Percentiles rank a stretch among this genome's conserved stretches.
Evolutionary conservation across 1,284 basidiomycete genomes (phyloP).

Genomic region (Heterobasidion occidentale): DNA sequence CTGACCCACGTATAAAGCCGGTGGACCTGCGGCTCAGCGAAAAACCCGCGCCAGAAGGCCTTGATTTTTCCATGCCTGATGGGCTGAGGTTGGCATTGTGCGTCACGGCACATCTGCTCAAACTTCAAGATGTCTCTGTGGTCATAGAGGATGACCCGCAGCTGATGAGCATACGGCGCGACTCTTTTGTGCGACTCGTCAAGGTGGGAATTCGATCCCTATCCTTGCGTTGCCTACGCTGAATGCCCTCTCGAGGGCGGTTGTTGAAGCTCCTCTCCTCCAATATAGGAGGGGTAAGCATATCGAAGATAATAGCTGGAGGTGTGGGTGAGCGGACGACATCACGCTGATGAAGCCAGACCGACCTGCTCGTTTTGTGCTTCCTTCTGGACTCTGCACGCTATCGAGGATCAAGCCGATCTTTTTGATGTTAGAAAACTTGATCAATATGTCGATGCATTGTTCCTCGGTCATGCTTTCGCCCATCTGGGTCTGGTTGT

Average conservation of each 20-base stretch:
- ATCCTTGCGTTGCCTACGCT: slow-evolving; percentile 20
- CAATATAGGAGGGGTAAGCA: slow-evolving; percentile 42
- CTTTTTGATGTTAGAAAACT: slow-evolving; percentile 45
- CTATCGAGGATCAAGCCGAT: slow-evolving; percentile 38
- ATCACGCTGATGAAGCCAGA: not conserved
- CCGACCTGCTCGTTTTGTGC: not conserved
- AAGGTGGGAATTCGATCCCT: slow-evolving; percentile 43
- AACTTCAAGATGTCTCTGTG: slow-evolving; percentile 24
- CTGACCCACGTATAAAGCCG: slow-evolving; percentile 24
- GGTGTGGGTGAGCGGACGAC: not conserved
- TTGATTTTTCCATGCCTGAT: slow-evolving; percentile 21
- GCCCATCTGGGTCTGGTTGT: slow-evolving; percentile 20
- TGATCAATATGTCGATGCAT: slow-evolving; percentile 37
- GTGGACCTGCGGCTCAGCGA: slow-evolving; percentile 35
- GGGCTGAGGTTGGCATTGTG: slow-evolving; percentile 10
- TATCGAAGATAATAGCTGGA: slow-evolving; percentile 50
- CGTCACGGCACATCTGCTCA: slow-evolving; percentile 5
- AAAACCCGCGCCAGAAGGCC: slow-evolving; percentile 36
- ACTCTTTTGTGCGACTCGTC: slow-evolving; percentile 40
- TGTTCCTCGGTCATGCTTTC: slow-evolving; percentile 35
- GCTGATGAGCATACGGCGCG: slow-evolving; percentile 51
- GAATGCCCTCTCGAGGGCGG: not conserved
- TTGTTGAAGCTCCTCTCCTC: slow-evolving; percentile 45
- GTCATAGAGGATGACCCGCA: slow-evolving; percentile 42
- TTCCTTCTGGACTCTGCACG: slow-evolving; percentile 19